Evolutionary conservation across 768 basidiomycete species (phyloP), one percentile per base, ranked within the genome.

Genomic region (Xerocomellus dryophilus): DNA sequence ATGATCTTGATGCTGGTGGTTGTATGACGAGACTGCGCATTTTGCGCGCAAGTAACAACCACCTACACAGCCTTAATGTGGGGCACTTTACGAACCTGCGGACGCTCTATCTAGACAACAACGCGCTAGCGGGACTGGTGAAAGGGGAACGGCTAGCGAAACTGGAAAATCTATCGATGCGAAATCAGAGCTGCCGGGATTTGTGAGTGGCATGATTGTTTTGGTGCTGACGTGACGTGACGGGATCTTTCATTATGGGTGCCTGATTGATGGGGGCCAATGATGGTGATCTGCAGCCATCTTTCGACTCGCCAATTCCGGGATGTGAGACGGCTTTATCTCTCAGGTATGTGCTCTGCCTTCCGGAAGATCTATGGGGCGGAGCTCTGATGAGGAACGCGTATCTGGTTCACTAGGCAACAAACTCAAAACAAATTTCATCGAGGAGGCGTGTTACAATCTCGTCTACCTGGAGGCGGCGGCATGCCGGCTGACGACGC

Each of bases 61-160:
- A 82, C 36, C 71, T 99, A 60, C 71, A 78, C 47, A 68, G 74
- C 53, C 76, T 99, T 51, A 78, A 92, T 64, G 79, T 80, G 60
- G 78, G 77, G 32, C 71, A 76, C 34, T 81, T 90, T 66, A 75
- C 81, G 3, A 85, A 84, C 69, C 73, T 98, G 63, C 83, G 93
- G 60, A 96, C 91, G 66, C 81, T 99, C 14, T 98, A 97, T 70
- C 83, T 90, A 71, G 97, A 99, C 76, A 85, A 86, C 70, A 96
- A 97, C 67, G 69, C 70, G 38, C 76, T 91, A 31, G 72, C 68
- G 31, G 65, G 73, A 43, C 67, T 89, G 46, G 69, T 63, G 43
- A 82, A 81, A 68, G 73, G 82, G 64, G 78, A 81, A 56, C 76
- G 81, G 15, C 73, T 90, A 61, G 73, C 69, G 47, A 89, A 83